A percentile compares a stretch with the other conserved stretches of the same genome.
Evolutionary conservation across 2,329 filamentous ascomycete genomes (phyloP).

Genomic region (Fusarium bactridioides): DNA sequence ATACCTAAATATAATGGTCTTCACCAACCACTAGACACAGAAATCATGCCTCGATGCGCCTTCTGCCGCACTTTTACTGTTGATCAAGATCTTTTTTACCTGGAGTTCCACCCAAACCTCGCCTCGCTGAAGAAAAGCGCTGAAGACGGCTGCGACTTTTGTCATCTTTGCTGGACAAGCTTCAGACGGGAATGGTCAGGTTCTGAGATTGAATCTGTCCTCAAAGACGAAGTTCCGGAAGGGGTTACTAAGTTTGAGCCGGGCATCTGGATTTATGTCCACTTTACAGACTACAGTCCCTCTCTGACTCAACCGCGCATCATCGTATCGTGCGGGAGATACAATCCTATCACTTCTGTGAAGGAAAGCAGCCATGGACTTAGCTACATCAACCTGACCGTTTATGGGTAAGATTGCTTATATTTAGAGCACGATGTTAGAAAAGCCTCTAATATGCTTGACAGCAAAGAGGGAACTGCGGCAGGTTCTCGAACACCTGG

Average conservation of each 20-base stretch:
- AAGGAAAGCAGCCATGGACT: neutral
- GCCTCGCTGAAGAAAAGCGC: neutral
- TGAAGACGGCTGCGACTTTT: conserved; percentile 7
- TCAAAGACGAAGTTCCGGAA: neutral
- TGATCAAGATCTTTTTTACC: neutral
- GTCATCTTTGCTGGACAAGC: conserved; percentile 5
- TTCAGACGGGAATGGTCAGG: neutral
- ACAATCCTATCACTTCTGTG: neutral
- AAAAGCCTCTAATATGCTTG: neutral
- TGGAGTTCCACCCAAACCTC: neutral
- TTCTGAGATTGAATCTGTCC: neutral
- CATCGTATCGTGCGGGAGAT: neutral
- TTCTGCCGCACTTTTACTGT: neutral
- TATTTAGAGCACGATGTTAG: no score
- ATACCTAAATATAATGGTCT: neutral
- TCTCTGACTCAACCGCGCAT: neutral
- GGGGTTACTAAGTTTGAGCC: neutral
- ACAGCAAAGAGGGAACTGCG: neutral
- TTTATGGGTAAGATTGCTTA: neutral
- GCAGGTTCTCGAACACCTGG: neutral
- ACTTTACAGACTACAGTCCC: neutral
- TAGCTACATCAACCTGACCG: neutral
- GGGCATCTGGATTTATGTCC: neutral
- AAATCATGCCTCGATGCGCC: neutral
- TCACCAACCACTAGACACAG: neutral